Evolutionary conservation across 2,329 filamentous ascomycete species (phyloP).

Genomic region (Fusarium sp.): DNA sequence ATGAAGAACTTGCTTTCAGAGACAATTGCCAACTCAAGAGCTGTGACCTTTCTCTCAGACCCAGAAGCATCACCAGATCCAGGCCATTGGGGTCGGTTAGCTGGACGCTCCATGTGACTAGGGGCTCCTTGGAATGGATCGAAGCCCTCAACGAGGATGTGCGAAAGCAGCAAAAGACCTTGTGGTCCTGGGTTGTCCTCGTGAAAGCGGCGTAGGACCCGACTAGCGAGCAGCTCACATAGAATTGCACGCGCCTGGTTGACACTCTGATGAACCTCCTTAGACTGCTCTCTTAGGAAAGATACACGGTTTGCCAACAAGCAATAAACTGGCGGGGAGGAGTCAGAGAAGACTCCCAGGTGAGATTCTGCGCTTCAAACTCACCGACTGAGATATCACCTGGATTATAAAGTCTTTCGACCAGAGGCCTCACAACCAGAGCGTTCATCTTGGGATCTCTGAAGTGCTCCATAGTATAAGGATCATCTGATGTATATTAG

Average conservation of each 20-base stretch:
- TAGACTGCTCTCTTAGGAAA: slow-evolving; percentile 72
- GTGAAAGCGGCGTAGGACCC: slow-evolving; percentile 72
- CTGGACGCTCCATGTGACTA: slow-evolving; percentile 60
- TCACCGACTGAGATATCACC: slow-evolving; percentile 70
- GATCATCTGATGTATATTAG: slow-evolving; percentile 45
- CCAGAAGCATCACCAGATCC: slow-evolving; percentile 48
- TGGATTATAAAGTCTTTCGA: slow-evolving; percentile 71
- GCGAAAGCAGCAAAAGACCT: slow-evolving; percentile 70
- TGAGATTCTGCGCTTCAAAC: slow-evolving; percentile 19
- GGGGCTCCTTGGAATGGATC: slow-evolving; percentile 77
- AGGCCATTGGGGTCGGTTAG: slow-evolving; percentile 51
- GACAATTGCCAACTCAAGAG: slow-evolving; percentile 75
- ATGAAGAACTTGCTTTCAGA: slow-evolving; percentile 75
- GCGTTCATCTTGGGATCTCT: slow-evolving; percentile 73
- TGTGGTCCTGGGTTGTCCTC: slow-evolving; percentile 70
- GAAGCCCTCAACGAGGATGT: slow-evolving; percentile 74
- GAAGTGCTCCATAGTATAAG: slow-evolving; percentile 66
- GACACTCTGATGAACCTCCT: slow-evolving; percentile 73
- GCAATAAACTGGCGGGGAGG: slow-evolving; percentile 66
- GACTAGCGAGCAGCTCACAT: slow-evolving; percentile 73
- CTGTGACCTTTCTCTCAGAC: slow-evolving; percentile 66
- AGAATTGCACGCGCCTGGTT: slow-evolving; percentile 72
- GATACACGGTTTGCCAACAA: slow-evolving; percentile 75
- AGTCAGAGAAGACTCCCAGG: background rate
- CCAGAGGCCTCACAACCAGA: slow-evolving; percentile 71